Evolutionary conservation across 2,329 filamentous ascomycete species (phyloP), one percentile per base, ranked within the genome.

Genomic region (Cordyceps tenuipes): DNA sequence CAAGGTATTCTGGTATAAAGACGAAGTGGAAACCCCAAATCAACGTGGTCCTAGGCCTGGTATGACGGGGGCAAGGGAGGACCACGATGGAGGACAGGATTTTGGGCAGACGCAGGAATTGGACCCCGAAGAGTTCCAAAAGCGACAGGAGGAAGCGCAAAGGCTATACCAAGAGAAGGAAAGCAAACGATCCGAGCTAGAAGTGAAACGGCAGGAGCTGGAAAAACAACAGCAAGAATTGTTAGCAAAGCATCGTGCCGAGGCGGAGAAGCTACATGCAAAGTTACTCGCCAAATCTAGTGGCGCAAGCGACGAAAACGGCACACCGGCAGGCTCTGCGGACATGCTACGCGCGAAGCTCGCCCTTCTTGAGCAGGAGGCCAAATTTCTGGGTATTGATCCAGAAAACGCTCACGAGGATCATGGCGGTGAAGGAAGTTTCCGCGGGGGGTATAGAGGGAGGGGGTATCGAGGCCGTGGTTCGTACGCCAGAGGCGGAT

Each of bases 1-100:
- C 53, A 92, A 91, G 67, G 87, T 93, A 0, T 91, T 87, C 67
- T 93, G 89, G 89, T 81, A 84, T 68, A 87, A 84, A 65, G 79
- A 82, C 6, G 78, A 80, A 29, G 72, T 73, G 17, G 74, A 78
- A 68, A 51, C 70, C 67, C 15, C 19, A n/a, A 21, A 23, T n/a
- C 15, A 29, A 17, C 69, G 70, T 17, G 62, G 54, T 9, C 60
- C 66, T 10, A 73, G 71, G 50, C 71, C 69, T 57, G 62, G 64
- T 1, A 63, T 63, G 23, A 61, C 61, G n/a, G 66, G 49, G 39
- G 43, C 26, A 51, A 12, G 60, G 17, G 36, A 53, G 13, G 62
- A 54, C 3, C 46, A 26, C 5, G 9, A 19, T 15, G 50, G 43
- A 31, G 62, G 39, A 36, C 34, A 36, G 15, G 68, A 59, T 47